A percentile compares a stretch with the other conserved stretches of the same genome.
Conservation (phyloP, 179 eudicot species). For the Kewa caespitosa region DNA sequence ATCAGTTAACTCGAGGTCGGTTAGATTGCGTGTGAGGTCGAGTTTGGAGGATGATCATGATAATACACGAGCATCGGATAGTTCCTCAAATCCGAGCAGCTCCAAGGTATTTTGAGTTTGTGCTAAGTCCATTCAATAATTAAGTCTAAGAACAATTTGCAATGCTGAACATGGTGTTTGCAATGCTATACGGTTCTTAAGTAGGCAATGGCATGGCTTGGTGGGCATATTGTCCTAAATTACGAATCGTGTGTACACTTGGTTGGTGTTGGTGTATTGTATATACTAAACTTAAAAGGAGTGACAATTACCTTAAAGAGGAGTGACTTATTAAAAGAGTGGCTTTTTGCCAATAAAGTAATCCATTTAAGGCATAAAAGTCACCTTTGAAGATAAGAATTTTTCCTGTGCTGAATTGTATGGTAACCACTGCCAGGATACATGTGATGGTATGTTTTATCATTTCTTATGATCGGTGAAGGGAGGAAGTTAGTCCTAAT, state of each 20-base stretch:
- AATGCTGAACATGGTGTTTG: neutral
- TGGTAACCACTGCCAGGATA: no score
- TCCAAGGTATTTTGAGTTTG: conserved; percentile 31
- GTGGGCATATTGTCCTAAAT: neutral
- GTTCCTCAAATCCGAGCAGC: conserved; percentile 25
- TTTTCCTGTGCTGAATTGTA: neutral
- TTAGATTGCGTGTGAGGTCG: conserved; percentile 39
- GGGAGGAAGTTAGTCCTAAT: no score
- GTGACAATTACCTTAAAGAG: no score
- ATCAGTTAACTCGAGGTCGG: conserved; percentile 31
- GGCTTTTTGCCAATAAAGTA: no score
- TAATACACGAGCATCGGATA: conserved; percentile 27
- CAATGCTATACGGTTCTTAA: no score
- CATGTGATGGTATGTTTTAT: no score
- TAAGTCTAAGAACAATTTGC: neutral
- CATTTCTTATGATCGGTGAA: no score
- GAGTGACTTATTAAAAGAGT: no score
- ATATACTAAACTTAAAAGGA: neutral
- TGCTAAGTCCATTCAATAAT: neutral
- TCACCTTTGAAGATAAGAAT: no score
- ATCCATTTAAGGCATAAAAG: no score
- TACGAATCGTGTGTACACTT: no score
- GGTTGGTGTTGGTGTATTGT: no score
- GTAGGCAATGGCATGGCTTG: neutral
- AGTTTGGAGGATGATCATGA: conserved; percentile 38